Percentiles rank a stretch among this genome's conserved stretches.
Evolutionary conservation across 805 yeast genomes (phyloP).

Genomic region (Candida taoyuanica): DNA sequence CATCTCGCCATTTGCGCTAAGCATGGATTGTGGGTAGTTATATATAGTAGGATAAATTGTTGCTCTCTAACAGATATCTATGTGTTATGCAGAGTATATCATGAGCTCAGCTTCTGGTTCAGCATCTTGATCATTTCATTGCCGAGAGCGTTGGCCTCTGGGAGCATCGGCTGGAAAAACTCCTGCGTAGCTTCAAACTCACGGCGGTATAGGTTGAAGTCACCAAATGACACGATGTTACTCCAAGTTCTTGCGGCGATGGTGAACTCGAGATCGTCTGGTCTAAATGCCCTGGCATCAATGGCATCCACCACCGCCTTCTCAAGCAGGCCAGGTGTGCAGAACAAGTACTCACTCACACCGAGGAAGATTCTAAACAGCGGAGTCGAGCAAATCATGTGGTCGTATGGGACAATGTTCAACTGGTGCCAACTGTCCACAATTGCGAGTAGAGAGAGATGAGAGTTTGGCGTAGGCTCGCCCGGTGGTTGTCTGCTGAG

Average conservation of each 20-base stretch:
- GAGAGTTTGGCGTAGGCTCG: slow-evolving; percentile 76
- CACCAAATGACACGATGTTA: slow-evolving; percentile 68
- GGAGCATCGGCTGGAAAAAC: slow-evolving; percentile 82
- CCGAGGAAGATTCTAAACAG: slow-evolving; percentile 88
- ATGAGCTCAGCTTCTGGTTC: slow-evolving; percentile 12
- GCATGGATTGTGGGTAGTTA: no score
- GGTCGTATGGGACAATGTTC: slow-evolving; percentile 90
- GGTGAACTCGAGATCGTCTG: slow-evolving; percentile 89
- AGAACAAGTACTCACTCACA: slow-evolving; percentile 86
- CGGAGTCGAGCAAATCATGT: slow-evolving; percentile 95
- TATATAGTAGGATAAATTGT: no score
- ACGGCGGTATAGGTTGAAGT: slow-evolving; percentile 62
- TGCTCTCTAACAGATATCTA: no score
- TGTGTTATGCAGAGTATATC: background rate
- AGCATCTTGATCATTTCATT: slow-evolving; percentile 85
- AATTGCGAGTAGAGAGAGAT: slow-evolving; percentile 80
- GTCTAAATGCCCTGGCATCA: slow-evolving; percentile 61
- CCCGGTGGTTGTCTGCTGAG: slow-evolving; percentile 64
- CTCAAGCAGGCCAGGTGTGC: slow-evolving; percentile 79
- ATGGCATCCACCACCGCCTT: slow-evolving; percentile 72
- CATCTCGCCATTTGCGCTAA: no score
- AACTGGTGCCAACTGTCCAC: slow-evolving; percentile 90
- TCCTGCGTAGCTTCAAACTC: slow-evolving; percentile 75
- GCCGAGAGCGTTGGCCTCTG: slow-evolving; percentile 84
- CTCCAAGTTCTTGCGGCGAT: slow-evolving; percentile 89